Evolutionary conservation across 768 basidiomycete genomes (phyloP), one percentile per base, ranked within the genome.

Genomic region (Coprinopsis marcescibilis): DNA sequence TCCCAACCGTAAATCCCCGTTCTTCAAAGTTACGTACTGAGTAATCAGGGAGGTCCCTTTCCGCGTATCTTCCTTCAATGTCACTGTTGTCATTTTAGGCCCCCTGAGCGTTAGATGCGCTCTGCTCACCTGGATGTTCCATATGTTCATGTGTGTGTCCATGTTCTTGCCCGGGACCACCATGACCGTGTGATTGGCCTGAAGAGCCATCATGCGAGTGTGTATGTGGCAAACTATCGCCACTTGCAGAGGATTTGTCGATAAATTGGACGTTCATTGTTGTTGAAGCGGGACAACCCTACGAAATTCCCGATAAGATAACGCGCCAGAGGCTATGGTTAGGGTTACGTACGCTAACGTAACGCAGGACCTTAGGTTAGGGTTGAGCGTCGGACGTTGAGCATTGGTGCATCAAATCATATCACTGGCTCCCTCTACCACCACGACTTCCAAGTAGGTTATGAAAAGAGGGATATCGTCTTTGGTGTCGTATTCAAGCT

Each of bases 1-100:
- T 97, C n/a, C 95, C 95, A 49, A 99, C 72, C 0, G 95, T 98
- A 67, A 97, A 99, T 1, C 89, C 96, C 52, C 95, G 73, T 66
- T 97, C 94, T 43, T 82, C 77, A 57, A 93, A 98, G 69, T 93
- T 87, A 27, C 95, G 73, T 2, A 66, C 62, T 6, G 83, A 72
- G 57, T 88, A 97, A 59, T 96, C 86, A 7, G 95, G 96, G 62
- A 96, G 65, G 64, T 97, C 95, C 21, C 95, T 76, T 61, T 98
- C 93, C 10, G 88, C 68, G 56, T 83, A 99, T 63, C 89, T 96
- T 35, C 95, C 94, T 94, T 57, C 27, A 12, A 43, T 25, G 36
- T 19, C 19, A 43, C 17, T 12, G 19, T 50, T 45, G 10, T n/a
- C 21, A n/a, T 34, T 24, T 11, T 19, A 52, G 19, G 34, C 14